Base-by-base conservation (phyloP, 345 rosid genomes). In the Xanthoceras sorbifolium region DNA sequence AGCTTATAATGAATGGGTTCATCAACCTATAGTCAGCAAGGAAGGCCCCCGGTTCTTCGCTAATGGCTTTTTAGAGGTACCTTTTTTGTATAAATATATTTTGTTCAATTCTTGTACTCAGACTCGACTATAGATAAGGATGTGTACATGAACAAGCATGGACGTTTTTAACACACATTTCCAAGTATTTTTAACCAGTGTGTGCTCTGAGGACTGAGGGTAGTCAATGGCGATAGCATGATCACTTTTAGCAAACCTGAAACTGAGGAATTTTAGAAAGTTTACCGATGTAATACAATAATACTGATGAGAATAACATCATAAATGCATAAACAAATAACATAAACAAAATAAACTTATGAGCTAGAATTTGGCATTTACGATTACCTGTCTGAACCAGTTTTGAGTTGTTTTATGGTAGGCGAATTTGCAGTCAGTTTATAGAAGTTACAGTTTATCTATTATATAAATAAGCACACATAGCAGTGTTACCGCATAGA, bases 1-100 rank as follows among this genome's bases (percentile, higher is more conserved):
- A 80, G 89, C 81, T 38, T 92, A 92, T 76, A 87, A 92, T 64
- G 86, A 89, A 73, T 92, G 94, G 97, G 93, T 90, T 78, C 94
- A 92, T 85, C 87, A 88, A 89, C 94, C 97, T 67, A 89, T 90
- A 40, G 85, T 87, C 36, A 76, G 81, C 85, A 89, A 82, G 84
- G 91, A 88, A 76, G 91, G 93, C 36, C 97, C 97, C 60, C 87
- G 93, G 20, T 90, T 92, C 78, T 92, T 92, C 25, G 69, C 82
- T 50, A 92, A 81, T 72, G 88, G 85, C 64, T 76, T 85, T 61
- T 67, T 84, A 83, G 97, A 92, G 97, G 97, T 92, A 83, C 31
- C 23, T 8, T 46, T 25, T 50, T 42, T 10, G n/a, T n/a, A 42
- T 42, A 42, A 42, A 42, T 42, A 42, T 42, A 42, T 42, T 50